A percentile compares a stretch with the other conserved stretches of the same genome.
Evolutionary conservation across 306 rosid species (phyloP).

Genomic region (Fagus crenata): DNA sequence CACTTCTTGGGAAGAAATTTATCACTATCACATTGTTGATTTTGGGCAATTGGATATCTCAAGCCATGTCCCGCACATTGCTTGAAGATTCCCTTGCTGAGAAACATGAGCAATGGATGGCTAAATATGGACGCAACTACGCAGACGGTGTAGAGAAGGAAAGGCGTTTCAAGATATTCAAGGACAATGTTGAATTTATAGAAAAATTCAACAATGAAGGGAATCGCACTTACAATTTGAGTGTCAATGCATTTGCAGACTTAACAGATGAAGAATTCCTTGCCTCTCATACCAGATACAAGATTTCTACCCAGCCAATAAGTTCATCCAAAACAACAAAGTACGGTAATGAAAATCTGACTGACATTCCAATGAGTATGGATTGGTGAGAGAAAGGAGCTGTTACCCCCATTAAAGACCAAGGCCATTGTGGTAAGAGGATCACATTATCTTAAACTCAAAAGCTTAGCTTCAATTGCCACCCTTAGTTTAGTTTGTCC

Average conservation of each 20-base stretch:
- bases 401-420: conserved; percentile 37
- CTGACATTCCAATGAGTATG: conserved; percentile 14
- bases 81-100: conserved; percentile 27
- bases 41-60: conserved; percentile 22
- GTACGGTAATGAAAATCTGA: not conserved
- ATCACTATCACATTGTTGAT: not conserved
- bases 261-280: conserved; percentile 41
- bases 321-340: not conserved
- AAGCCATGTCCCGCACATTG: conserved; percentile 27
- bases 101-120: conserved; percentile 38
- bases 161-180: not conserved
- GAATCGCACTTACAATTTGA: conserved; percentile 35
- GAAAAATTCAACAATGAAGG: conserved; percentile 37
- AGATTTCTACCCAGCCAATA: not conserved
- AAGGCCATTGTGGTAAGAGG: conserved; percentile 35
- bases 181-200: conserved; percentile 29
- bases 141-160: not conserved
- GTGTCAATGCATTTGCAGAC: conserved; percentile 37
- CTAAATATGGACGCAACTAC: conserved; percentile 8
- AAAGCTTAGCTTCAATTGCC: no score
- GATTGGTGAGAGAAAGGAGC: conserved; percentile 45
- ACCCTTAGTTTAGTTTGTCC: not conserved
- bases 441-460: not conserved
- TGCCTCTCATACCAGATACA: conserved; percentile 34
- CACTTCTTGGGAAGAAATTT: not conserved